Conservation (phyloP, 1,284 basidiomycete species). For the Entoloma clypeatum region DNA sequence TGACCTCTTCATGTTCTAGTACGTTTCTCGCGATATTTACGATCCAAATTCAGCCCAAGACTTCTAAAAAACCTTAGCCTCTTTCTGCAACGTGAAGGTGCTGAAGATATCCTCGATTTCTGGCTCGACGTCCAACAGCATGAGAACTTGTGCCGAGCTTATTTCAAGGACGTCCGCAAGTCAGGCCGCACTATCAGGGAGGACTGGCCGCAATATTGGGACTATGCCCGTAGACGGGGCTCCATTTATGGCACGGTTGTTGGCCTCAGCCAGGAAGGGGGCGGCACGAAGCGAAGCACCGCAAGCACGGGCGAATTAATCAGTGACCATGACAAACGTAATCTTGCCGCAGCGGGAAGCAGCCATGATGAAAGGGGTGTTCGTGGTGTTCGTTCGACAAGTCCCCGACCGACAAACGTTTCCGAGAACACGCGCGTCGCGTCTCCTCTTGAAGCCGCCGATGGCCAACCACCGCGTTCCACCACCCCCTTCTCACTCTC, state of each 20-base stretch:
- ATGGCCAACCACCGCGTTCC: conserved; percentile 51
- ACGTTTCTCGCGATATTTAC: conserved; percentile 31
- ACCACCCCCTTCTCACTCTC: conserved; percentile 77
- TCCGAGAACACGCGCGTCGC: conserved; percentile 49
- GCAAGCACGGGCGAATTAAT: conserved; percentile 66
- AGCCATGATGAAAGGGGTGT: conserved; percentile 41
- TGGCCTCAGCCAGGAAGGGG: conserved; percentile 57
- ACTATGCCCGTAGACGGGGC: conserved; percentile 81
- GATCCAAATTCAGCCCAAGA: not conserved
- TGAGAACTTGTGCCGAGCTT: conserved; percentile 96
- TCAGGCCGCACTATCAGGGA: conserved; percentile 88
- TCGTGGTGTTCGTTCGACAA: conserved; percentile 44
- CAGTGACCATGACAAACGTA: conserved; percentile 60
- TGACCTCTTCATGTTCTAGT: conserved; percentile 99
- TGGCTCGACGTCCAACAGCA: conserved; percentile 99
- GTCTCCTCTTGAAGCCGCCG: conserved; percentile 46
- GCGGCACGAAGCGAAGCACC: conserved; percentile 68
- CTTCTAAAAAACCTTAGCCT: conserved; percentile 41
- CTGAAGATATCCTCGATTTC: conserved; percentile 95
- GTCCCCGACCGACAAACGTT: conserved; percentile 37
- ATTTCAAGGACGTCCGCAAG: conserved; percentile 97
- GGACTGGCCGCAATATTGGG: conserved; percentile 97
- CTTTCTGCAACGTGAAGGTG: conserved; percentile 89
- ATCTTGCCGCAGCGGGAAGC: conserved; percentile 41
- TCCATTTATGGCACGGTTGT: conserved; percentile 90